phyloP scores from a whole-genome alignment of 257 asterid genomes.

The Przewalskia tangutica region DNA sequence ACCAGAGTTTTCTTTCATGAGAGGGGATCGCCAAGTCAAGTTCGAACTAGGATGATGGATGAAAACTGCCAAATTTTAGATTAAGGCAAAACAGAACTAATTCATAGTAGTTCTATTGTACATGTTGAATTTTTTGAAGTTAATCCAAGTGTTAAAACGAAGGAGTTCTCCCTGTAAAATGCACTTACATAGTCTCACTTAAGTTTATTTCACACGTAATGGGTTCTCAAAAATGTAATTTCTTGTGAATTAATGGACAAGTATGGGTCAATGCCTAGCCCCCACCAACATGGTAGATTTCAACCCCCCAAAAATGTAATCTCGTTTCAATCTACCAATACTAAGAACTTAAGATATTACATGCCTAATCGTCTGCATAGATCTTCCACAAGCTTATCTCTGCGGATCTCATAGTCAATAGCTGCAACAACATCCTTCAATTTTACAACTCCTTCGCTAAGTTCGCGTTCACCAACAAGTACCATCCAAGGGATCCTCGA shows the following conservation, averaged over 20 bases:
- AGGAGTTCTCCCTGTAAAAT: background rate
- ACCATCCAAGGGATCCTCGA: constrained; percentile 76
- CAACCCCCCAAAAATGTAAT: background rate
- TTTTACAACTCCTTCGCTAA: constrained; percentile 44
- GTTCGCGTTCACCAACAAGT: constrained; percentile 62
- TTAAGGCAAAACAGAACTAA: no score
- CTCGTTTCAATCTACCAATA: background rate
- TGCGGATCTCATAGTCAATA: constrained; percentile 34
- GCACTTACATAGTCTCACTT: background rate
- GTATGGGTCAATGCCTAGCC: background rate
- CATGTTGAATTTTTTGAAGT: no score
- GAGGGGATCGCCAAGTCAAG: no score
- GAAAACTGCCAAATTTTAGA: no score
- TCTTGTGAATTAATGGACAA: background rate
- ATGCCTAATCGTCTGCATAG: constrained; percentile 29
- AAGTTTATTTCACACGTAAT: background rate
- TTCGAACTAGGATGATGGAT: no score
- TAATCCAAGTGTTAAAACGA: no score
- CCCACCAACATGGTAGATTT: background rate
- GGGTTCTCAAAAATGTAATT: background rate
- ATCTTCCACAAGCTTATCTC: constrained; percentile 47
- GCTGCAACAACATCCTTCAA: constrained; percentile 44
- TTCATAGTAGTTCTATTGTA: no score
- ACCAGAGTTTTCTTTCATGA: no score
- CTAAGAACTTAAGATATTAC: constrained; percentile 4